Base-by-base conservation (phyloP, 495 filamentous ascomycete genomes). In the Penicillium roqueforti region DNA sequence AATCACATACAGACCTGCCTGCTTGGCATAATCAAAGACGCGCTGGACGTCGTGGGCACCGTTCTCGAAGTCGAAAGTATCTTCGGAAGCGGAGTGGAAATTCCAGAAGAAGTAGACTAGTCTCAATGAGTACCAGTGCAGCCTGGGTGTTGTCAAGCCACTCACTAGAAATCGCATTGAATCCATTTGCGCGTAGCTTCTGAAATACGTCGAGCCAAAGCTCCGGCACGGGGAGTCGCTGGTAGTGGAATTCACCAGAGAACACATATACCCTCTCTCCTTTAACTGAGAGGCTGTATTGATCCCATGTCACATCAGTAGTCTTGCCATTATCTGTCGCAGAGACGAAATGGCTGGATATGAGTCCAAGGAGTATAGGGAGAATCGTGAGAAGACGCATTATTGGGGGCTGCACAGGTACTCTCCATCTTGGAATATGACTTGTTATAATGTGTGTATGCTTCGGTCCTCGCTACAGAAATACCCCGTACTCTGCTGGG, bases 191-290 rank as follows among this genome's bases (percentile, higher is more conserved):
- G 54, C 80, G 79, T 39, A 85, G 66, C 58, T 87, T 87, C 57
- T 86, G 71, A 10, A 85, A 74, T n/a, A 85, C 66, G 63, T 86
- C 82, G 4, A 76, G 62, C 81, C 82, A 85, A 13, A 85, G 55
- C 29, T 80, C 78, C 0, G 81, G 83, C 3, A 82, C 79, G 0
- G 81, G 81, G 9, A 82, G 67, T 40, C 81, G 71, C 66, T 71
- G 71, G 48, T 81, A 83, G 54, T 84, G 80, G 19, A 84, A 78
- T 62, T 85, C 81, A 13, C 79, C 82, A 0, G 81, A 73, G 60
- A 78, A 83, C 41, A 85, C 63, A 48, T 78, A 82, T 8, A 84
- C 57, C 18, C 83, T 62, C 55, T 81, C 70, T 8, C 80, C 81
- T 22, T 82, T 80, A 31, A 84, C 66, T 7, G 70, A 74, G 44